Base-by-base conservation (phyloP, 1,139 yeast genomes). In the Scheffersomyces illinoinensis region DNA sequence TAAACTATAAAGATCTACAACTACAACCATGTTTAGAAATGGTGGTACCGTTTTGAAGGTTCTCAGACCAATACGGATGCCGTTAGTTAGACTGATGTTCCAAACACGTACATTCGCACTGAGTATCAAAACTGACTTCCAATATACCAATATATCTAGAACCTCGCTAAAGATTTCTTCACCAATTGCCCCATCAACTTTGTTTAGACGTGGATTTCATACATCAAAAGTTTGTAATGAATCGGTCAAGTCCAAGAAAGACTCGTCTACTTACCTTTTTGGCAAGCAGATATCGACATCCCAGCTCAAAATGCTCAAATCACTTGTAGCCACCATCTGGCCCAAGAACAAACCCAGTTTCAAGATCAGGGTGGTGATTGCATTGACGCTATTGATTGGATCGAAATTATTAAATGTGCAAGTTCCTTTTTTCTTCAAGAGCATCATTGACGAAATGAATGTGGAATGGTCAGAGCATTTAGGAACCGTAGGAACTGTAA, bases 361-460 rank as follows among this genome's bases (percentile, higher is more conserved):
- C 62, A 90, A 87, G 69, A 69, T 85, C 49, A 78, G 99, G 54
- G 99, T 95, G 0, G 75, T 90, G 0, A 65, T 90, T 8, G 98
- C 99, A 0, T 71, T 95, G 33, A 68, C 87, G 0, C 75, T 95
- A 57, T 81, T 95, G 62, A 84, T 96, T 6, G 87, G 87, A 0
- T 90, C 98, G 39, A 95, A 95, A 71, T 69, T 95, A 7, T 78
- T 95, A 53, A 96, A 93, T 71, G 97, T 95, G 5, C 97, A 95
- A 71, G 99, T 95, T 4, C 99, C 99, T 0, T 93, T 95, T 69
- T 92, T 86, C 73, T 95, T 95, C 82, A 96, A 95, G 70, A 83
- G 85, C 53, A 93, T 93, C 56, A 88, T 95, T 54, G 99, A 95
- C 75, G 85, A 87, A 18, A 93, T 95, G 98, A 95, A 95, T 69